Conservation (phyloP, 2,329 filamentous ascomycete genomes). For the Ceratocystis cubensis region DNA sequence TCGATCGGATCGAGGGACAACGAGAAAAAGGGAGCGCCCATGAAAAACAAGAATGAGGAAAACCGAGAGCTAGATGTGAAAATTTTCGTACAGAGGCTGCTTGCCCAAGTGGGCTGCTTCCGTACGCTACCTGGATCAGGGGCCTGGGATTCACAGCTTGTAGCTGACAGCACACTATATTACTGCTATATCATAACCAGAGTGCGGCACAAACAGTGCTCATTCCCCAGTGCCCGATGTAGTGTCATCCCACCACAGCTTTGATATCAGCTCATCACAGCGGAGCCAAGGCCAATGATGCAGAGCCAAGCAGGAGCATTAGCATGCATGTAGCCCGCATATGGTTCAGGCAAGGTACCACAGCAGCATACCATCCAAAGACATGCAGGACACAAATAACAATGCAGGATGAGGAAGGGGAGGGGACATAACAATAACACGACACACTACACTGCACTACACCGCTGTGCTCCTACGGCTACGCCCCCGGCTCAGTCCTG, state of each 20-base stretch:
- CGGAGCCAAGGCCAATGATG: no score
- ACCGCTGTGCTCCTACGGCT: background rate
- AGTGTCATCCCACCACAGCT: no score
- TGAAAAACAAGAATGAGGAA: background rate
- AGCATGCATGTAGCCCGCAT: constrained; percentile 4
- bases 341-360: constrained; percentile 3
- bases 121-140: background rate
- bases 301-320: background rate
- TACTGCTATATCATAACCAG: no score
- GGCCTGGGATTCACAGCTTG: background rate
- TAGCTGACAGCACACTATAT: no score
- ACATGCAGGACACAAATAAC: background rate
- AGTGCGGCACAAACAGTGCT: no score
- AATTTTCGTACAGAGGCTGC: background rate
- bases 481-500: no score
- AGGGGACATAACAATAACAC: no score
- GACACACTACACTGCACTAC: background rate
- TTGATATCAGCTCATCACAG: no score
- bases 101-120: background rate
- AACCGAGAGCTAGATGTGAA: background rate
- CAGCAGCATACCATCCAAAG: background rate
- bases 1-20: background rate
- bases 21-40: background rate
- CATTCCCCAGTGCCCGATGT: no score
- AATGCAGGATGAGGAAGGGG: background rate